phyloP scores from a whole-genome alignment of 208 protist genomes.

The Crithidia bombi region DNA sequence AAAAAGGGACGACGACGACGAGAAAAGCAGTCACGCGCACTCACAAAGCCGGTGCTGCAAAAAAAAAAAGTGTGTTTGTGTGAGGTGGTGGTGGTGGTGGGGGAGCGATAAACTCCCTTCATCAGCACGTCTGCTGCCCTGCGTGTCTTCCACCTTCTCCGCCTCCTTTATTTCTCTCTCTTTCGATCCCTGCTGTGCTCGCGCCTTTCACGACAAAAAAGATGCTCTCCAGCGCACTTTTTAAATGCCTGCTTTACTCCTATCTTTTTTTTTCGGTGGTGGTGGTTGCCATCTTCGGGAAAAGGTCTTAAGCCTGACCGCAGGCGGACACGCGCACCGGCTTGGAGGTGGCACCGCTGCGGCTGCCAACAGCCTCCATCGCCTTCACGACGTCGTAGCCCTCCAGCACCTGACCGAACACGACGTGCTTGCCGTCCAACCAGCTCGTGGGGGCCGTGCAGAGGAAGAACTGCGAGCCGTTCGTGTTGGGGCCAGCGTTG shows the following conservation, averaged over 20 bases:
- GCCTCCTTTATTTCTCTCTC: neutral
- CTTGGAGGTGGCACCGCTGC: slow-evolving; percentile 51
- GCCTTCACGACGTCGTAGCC: slow-evolving; percentile 88
- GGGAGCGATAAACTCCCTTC: no score
- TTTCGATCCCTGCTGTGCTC: neutral
- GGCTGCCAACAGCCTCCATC: slow-evolving; percentile 81
- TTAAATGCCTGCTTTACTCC: slow-evolving; percentile 8
- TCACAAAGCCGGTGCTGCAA: no score
- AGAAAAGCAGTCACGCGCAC: no score
- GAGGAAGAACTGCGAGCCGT: slow-evolving; percentile 94
- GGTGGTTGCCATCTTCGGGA: no score
- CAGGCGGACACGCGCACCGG: slow-evolving; percentile 67
- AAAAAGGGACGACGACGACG: no score
- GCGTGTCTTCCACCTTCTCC: no score
- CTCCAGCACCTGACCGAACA: slow-evolving; percentile 94
- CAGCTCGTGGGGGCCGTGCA: slow-evolving; percentile 77
- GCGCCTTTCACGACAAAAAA: neutral
- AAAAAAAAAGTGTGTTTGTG: no score
- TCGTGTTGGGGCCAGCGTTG: slow-evolving; percentile 93
- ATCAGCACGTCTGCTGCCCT: no score
- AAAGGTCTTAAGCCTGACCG: slow-evolving; percentile 71
- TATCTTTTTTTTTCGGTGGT: neutral
- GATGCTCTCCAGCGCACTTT: slow-evolving; percentile 5
- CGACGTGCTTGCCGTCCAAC: slow-evolving; percentile 96
- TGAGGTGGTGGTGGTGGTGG: no score